phyloP scores from a whole-genome alignment of 345 rosid species.

The Acer campestre region DNA sequence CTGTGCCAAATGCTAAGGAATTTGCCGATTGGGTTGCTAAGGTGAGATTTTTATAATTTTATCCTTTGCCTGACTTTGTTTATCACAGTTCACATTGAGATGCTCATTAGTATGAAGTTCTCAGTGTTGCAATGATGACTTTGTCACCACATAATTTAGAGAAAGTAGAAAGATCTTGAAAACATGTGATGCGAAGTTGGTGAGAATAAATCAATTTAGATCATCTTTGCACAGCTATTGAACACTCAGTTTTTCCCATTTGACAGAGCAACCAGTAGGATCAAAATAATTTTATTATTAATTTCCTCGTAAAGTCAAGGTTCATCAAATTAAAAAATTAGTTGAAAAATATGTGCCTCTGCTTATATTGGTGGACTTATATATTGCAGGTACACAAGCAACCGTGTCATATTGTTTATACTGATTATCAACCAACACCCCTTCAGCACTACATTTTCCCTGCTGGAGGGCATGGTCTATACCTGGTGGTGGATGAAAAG shows the following conservation, averaged over 20 bases:
- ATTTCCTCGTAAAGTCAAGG: not conserved
- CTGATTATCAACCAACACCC: slow-evolving; percentile 99
- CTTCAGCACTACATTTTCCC: slow-evolving; percentile 96
- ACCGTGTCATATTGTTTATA: slow-evolving; percentile 96
- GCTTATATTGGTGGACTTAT: slow-evolving; percentile 16
- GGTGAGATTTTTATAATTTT: slow-evolving; percentile 39
- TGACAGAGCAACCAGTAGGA: not conserved
- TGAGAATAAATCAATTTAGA: not conserved
- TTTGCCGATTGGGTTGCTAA: slow-evolving; percentile 99
- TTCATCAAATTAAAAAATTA: not conserved
- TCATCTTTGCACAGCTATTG: not conserved
- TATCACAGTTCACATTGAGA: not conserved
- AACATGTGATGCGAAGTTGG: not conserved
- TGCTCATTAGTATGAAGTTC: not conserved
- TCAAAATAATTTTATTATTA: not conserved
- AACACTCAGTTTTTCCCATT: not conserved
- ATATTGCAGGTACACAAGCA: slow-evolving; percentile 80
- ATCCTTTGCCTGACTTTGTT: slow-evolving; percentile 1
- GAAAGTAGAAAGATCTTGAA: not conserved
- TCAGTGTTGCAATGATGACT: not conserved
- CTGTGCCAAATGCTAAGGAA: slow-evolving; percentile 98
- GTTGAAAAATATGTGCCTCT: slow-evolving; percentile 4
- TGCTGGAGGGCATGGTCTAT: slow-evolving; percentile 90
- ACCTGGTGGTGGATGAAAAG: slow-evolving; percentile 92
- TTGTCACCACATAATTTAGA: not conserved